Evolutionary conservation across 768 basidiomycete genomes (phyloP).

Genomic region (Austroboletus festivus): DNA sequence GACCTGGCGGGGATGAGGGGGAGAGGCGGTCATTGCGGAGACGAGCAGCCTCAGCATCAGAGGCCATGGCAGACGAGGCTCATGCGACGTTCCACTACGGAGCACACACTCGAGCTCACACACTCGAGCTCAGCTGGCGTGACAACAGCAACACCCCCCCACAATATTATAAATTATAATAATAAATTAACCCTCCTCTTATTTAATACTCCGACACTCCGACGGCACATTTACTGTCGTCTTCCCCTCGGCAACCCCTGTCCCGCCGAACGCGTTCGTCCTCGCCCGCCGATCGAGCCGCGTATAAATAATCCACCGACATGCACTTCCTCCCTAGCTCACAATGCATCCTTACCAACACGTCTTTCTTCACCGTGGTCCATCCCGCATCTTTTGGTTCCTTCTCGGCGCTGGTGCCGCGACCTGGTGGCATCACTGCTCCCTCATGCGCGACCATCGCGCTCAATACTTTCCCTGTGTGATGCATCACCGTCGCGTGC

Average conservation of each 20-base stretch:
- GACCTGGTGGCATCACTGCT: slow-evolving; percentile 38
- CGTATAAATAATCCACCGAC: not conserved
- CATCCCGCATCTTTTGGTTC: slow-evolving; percentile 72
- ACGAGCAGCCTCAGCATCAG: slow-evolving; percentile 30
- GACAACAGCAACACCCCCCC: slow-evolving; percentile 23
- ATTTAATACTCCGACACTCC: slow-evolving; percentile 8
- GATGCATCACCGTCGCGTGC: slow-evolving; percentile 22
- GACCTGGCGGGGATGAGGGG: slow-evolving; percentile 9
- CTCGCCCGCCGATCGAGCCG: not conserved
- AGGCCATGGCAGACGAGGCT: slow-evolving; percentile 20
- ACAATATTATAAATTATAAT: no score
- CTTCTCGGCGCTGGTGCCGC: slow-evolving; percentile 49
- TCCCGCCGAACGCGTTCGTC: slow-evolving; percentile 27
- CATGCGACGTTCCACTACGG: not conserved
- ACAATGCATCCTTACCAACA: slow-evolving; percentile 24
- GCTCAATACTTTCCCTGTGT: slow-evolving; percentile 31
- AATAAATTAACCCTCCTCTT: slow-evolving; percentile 5
- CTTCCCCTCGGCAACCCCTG: not conserved
- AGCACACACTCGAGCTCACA: no score
- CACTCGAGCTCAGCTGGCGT: no score
- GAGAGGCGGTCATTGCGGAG: slow-evolving; percentile 24
- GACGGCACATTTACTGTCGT: slow-evolving; percentile 12
- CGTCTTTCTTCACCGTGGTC: slow-evolving; percentile 33
- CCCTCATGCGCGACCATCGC: slow-evolving; percentile 40
- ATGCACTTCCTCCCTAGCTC: not conserved